Percentiles rank a stretch among this genome's conserved stretches.
Evolutionary conservation across 2,329 filamentous ascomycete genomes (phyloP).

Genomic region (Fonsecaea erecta): DNA sequence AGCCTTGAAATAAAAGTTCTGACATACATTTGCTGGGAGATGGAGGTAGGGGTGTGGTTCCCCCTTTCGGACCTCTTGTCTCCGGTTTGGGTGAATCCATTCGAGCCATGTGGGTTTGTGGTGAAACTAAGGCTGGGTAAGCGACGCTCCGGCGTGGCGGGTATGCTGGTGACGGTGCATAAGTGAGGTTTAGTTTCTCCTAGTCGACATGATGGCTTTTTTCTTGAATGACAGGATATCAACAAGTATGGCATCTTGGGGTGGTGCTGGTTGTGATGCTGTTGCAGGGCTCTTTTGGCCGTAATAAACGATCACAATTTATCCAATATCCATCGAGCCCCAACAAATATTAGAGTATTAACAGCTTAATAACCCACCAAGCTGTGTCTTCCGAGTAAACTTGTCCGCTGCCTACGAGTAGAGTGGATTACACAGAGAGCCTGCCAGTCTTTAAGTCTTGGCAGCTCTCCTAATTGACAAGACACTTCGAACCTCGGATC

Average conservation of each 20-base stretch:
- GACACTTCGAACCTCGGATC: neutral
- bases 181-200: neutral
- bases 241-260: neutral
- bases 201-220: neutral
- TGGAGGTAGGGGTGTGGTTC: conserved; percentile 5
- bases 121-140: neutral
- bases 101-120: conserved; percentile 3
- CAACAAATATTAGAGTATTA: no score
- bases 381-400: no score
- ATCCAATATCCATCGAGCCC: no score
- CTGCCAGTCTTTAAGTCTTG: neutral
- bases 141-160: neutral
- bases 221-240: neutral
- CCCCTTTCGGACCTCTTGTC: conserved; percentile 7
- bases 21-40: conserved; percentile 24
- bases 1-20: conserved; percentile 22
- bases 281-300: neutral
- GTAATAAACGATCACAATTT: no score
- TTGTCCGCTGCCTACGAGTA: no score
- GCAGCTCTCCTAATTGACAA: no score
- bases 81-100: neutral
- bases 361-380: no score
- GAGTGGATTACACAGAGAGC: no score
- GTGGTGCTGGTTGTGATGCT: neutral
- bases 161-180: neutral